Base-by-base conservation (phyloP, 192 early-diverging fungal species). In the Umbelopsis ramanniana region DNA sequence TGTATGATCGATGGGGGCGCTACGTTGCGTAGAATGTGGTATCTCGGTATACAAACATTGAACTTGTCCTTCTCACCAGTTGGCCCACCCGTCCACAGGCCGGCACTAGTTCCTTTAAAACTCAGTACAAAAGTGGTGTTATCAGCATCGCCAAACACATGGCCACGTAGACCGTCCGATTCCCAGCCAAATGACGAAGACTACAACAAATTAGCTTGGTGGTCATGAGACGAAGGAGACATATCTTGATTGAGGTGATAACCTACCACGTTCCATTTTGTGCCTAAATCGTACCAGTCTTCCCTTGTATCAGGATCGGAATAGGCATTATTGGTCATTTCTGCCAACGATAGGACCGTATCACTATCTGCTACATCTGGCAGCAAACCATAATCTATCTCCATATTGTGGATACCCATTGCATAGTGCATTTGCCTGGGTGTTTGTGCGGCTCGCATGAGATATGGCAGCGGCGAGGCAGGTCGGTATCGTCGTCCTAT, bases 321-420 rank as follows among this genome's bases (percentile, higher is more conserved):
- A 79, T 98, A 98, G 0, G 96, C 90, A 77, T 97, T 94, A 54
- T 87, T 89, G 8, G 91, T 91, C 90, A 98, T 94, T 45, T 86
- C 82, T 17, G 91, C 93, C 37, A 98, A 70, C 38, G 84, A 83
- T 21, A 92, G 70, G 12, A 98, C 78, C 2, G 95, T 94, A 2
- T 82, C 70, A 38, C 87, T 83, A 84, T 96, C 88, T 0, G 75
- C 89, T 15, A 93, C 77, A 79, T 96, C 88, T 12, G 96, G 96
- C 11, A 92, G 17, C 1, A 75, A 24, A 6, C 50, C 76, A 9
- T 48, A 52, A 1, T 37, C 52, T 2, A 70, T 46, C 37, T 73
- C 69, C 46, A 74, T 60, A 12, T 57, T 23, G n/a, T 74, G 43
- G 2, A 63, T 63, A 35, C 57, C 57, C 26, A 63, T 35, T 37